A percentile compares a stretch with the other conserved stretches of the same genome.
phyloP scores from a whole-genome alignment of 2,329 filamentous ascomycete genomes.

The Curvularia spicifera region DNA sequence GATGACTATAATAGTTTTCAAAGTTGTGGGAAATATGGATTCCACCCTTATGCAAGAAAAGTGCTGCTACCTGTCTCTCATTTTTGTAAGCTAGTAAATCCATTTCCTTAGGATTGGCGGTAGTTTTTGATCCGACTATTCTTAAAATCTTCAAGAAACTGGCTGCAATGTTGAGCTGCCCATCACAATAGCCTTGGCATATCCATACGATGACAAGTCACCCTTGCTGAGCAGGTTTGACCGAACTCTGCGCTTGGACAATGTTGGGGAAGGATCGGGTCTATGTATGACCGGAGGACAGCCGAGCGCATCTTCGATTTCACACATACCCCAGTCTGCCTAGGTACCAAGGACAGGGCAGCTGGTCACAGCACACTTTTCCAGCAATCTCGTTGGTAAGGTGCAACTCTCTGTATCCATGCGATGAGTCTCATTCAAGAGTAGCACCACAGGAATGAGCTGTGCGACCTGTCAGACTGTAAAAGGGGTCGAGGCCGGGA shows the following conservation, averaged over 20 bases:
- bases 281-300: not conserved
- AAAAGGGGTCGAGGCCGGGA: not conserved
- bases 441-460: not conserved
- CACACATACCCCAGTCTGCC: not conserved
- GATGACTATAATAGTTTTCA: not conserved
- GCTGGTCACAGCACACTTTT: too few species aligned
- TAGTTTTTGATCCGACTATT: not conserved
- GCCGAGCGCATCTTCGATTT: not conserved
- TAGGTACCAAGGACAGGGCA: not conserved
- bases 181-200: not conserved
- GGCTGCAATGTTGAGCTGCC: not conserved
- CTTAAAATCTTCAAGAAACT: not conserved
- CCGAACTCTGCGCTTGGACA: not conserved
- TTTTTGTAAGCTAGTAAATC: not conserved
- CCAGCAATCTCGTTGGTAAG: not conserved
- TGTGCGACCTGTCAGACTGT: not conserved
- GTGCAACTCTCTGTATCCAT: not conserved
- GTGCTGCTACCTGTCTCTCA: too few species aligned
- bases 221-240: not conserved
- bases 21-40: not conserved
- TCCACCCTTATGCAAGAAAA: too few species aligned
- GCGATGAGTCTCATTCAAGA: not conserved
- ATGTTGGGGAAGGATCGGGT: not conserved
- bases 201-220: not conserved
- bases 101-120: not conserved